Percentiles rank a stretch among this genome's conserved stretches.
phyloP scores from a whole-genome alignment of 495 filamentous ascomycete species.

The Hypoxylon lienhwacheense region DNA sequence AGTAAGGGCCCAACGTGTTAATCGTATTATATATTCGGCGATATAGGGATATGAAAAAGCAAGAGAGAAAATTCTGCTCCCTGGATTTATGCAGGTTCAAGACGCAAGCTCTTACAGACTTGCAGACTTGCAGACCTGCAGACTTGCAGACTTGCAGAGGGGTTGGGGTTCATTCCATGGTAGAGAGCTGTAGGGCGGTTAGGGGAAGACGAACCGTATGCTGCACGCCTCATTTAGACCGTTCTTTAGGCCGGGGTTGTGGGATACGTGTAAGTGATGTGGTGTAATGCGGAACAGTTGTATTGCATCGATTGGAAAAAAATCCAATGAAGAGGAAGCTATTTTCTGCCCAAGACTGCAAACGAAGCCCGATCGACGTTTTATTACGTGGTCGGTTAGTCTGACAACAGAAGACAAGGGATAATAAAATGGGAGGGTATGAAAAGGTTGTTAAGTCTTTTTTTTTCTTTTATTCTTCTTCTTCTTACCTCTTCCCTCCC shows the following conservation, averaged over 20 bases:
- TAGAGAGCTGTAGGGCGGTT: conserved; percentile 3
- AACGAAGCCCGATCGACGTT: conserved; percentile 15
- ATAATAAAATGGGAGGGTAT: too few relatives aligned
- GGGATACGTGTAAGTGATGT: conserved; percentile 20
- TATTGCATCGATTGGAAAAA: conserved; percentile 21
- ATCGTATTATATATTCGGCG: too few relatives aligned
- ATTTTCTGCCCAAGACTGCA: conserved; percentile 12
- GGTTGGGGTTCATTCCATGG: conserved; percentile 10
- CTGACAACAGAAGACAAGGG: neutral
- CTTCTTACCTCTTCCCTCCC: too few relatives aligned
- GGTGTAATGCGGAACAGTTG: conserved; percentile 15
- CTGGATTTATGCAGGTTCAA: conserved; percentile 13
- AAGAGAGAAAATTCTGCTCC: too few relatives aligned
- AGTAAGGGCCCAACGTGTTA: too few relatives aligned
- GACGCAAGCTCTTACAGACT: neutral
- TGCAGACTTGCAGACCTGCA: neutral
- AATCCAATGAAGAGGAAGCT: neutral
- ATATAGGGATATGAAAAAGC: too few relatives aligned
- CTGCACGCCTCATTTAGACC: conserved; percentile 12
- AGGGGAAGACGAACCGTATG: neutral
- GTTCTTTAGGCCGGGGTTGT: conserved; percentile 18
- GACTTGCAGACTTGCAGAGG: conserved; percentile 14
- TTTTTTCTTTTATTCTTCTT: too few relatives aligned
- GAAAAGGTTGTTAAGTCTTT: too few relatives aligned
- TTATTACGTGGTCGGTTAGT: conserved; percentile 9